A percentile compares a stretch with the other conserved stretches of the same genome.
Conservation (phyloP, 164 flowering plant genomes). For the Pachysandra terminalis region DNA sequence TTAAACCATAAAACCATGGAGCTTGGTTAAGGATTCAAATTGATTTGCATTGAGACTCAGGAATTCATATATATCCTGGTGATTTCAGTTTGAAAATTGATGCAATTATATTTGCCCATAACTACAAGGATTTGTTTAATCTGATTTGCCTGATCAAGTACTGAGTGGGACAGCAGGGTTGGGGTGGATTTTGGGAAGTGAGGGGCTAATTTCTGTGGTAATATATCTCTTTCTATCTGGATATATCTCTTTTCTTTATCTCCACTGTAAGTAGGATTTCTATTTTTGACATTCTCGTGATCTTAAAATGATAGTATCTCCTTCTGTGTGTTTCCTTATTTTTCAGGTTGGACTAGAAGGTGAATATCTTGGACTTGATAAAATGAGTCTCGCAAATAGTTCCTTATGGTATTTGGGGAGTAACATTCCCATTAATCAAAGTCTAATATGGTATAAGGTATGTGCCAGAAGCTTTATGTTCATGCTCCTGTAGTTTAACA, state of each 20-base stretch:
- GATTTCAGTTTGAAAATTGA: neutral
- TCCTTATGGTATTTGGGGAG: conserved; percentile 41
- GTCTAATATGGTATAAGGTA: conserved; percentile 67
- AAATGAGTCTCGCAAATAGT: conserved; percentile 37
- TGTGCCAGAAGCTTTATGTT: neutral
- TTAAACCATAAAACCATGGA: neutral
- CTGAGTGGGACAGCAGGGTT: neutral
- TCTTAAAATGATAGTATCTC: conserved; percentile 1
- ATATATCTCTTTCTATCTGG: neutral
- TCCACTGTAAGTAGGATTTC: neutral
- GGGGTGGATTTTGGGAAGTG: neutral
- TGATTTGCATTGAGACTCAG: neutral
- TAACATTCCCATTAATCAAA: conserved; percentile 34
- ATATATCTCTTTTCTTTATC: neutral
- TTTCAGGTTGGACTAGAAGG: conserved; percentile 56
- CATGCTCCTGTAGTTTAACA: neutral
- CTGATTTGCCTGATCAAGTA: neutral
- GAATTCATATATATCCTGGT: neutral
- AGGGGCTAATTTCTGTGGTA: neutral
- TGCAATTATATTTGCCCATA: neutral
- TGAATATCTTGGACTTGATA: conserved; percentile 46
- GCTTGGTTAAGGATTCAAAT: neutral
- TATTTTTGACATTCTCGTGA: neutral
- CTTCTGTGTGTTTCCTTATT: neutral
- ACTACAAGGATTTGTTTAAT: neutral